Evolutionary conservation across 2,329 filamentous ascomycete genomes (phyloP).

Genomic region (Fusarium sp.): DNA sequence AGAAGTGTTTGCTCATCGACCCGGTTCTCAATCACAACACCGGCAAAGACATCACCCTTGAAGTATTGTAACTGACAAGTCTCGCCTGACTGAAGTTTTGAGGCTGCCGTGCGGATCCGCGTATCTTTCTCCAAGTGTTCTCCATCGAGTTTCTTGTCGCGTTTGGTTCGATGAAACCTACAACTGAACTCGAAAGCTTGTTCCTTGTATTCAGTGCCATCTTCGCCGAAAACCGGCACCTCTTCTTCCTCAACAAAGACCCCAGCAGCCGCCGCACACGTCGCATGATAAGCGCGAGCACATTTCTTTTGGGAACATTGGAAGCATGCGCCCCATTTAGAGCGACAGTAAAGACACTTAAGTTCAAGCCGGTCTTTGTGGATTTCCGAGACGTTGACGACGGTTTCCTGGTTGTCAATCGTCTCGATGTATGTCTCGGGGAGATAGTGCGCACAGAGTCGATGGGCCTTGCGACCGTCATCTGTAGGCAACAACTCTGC

Average conservation of each 20-base stretch:
- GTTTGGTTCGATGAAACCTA: conserved; percentile 90
- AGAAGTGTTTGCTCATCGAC: conserved; percentile 79
- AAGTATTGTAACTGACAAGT: conserved; percentile 88
- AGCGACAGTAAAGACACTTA: conserved; percentile 94
- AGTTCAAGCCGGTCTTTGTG: conserved; percentile 88
- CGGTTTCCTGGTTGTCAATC: conserved; percentile 75
- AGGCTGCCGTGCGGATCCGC: conserved; percentile 75
- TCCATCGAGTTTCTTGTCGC: conserved; percentile 78
- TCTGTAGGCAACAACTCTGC: conserved; percentile 88
- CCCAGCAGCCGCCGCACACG: conserved; percentile 90
- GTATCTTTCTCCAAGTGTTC: conserved; percentile 76
- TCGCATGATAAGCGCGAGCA: conserved; percentile 91
- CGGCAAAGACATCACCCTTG: conserved; percentile 89
- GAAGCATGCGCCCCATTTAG: conserved; percentile 94
- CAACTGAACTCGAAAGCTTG: conserved; percentile 94
- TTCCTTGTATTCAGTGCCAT: conserved; percentile 91
- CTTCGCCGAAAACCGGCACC: conserved; percentile 87
- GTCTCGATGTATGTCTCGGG: conserved; percentile 89
- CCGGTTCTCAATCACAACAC: conserved; percentile 86
- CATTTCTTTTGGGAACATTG: conserved; percentile 97
- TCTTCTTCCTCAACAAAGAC: conserved; percentile 90
- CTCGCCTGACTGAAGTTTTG: conserved; percentile 75
- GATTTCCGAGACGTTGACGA: conserved; percentile 83
- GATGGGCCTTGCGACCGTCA: conserved; percentile 87
- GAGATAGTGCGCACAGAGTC: conserved; percentile 88